Evolutionary conservation across 805 yeast species (phyloP), one percentile per base, ranked within the genome.

Genomic region (Yarrowia bubula): DNA sequence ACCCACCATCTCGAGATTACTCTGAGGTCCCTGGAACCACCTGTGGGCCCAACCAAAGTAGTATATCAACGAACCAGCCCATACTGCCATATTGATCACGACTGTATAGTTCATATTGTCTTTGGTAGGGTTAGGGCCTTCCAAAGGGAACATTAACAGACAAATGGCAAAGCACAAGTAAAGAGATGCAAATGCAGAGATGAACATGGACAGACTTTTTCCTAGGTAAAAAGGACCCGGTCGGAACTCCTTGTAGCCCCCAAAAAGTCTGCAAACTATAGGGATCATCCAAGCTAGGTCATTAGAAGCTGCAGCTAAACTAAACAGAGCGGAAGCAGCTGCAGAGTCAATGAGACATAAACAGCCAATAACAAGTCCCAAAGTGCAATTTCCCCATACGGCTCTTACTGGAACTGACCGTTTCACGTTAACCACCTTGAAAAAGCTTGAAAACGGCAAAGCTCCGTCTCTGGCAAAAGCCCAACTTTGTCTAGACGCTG

Each of bases 381-480:
- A 35, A 28, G 35, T n/a, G 35, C 50, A 44, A 17, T 44, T 44
- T 8, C 50, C 50, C 50, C 50, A 44, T 17, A 44, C 50, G 15
- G 32, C 22, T 44, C 50, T 14, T 3, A 44, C 35, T 0, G 50
- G 50, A 14, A 44, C 50, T 1, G 35, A 28, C 17, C 28, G 35
- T 7, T n/a, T 28, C 4, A 14, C 31, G 35, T 44, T 44, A 18
- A 44, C 50, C 15, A 44, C 35, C n/a, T 44, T 44, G 35, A 44
- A 44, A 11, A 43, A 43, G 1, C 6, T 13, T 3, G 48, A 43
- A 7, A 43, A 22, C 15, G 48, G 48, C 11, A 43, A 35, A n/a
- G 50, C 50, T 28, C 50, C 50, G n/a, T 44, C 50, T 44, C 50
- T 28, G 1, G 50, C 35, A 44, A 44, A 44, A 8, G 50, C 50